Percentiles rank a stretch among this genome's conserved stretches.
Conservation (phyloP, 345 rosid genomes). For the Linum usitatissimum region DNA sequence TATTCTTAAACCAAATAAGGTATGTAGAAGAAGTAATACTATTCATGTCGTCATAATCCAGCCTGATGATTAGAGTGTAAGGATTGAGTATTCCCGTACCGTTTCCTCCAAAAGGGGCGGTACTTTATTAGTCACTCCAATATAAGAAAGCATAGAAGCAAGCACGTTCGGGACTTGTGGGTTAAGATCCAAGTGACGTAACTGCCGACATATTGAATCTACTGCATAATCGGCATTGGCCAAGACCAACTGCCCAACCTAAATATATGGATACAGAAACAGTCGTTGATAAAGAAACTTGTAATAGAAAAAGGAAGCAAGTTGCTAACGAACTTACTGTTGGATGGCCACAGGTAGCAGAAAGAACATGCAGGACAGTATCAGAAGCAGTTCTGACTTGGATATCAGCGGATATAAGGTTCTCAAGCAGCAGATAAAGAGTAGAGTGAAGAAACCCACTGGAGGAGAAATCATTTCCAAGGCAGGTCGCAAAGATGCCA, state of each 20-base stretch:
- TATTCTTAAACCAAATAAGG: no score
- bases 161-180: slow-evolving; percentile 87
- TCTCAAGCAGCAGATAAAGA: slow-evolving; percentile 80
- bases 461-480: slow-evolving; percentile 58
- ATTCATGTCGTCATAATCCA: no score
- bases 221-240: slow-evolving; percentile 82
- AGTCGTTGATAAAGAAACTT: slow-evolving; percentile 5
- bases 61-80: neutral
- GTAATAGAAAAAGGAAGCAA: slow-evolving; percentile 12
- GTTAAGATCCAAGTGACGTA: slow-evolving; percentile 82
- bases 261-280: slow-evolving; percentile 13
- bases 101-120: slow-evolving; percentile 87
- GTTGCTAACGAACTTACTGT: slow-evolving; percentile 39
- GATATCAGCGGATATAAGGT: slow-evolving; percentile 55
- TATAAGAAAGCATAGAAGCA: slow-evolving; percentile 88
- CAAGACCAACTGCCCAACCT: slow-evolving; percentile 86
- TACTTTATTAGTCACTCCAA: slow-evolving; percentile 71
- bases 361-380: slow-evolving; percentile 57
- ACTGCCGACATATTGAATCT: slow-evolving; percentile 82
- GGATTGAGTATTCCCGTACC: slow-evolving; percentile 28
- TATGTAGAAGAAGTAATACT: no score
- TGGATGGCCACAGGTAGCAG: slow-evolving; percentile 45
- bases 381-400: slow-evolving; percentile 74
- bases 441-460: slow-evolving; percentile 88
- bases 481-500: slow-evolving; percentile 65